Conservation (phyloP, 768 basidiomycete genomes). For the Russula abietina region DNA sequence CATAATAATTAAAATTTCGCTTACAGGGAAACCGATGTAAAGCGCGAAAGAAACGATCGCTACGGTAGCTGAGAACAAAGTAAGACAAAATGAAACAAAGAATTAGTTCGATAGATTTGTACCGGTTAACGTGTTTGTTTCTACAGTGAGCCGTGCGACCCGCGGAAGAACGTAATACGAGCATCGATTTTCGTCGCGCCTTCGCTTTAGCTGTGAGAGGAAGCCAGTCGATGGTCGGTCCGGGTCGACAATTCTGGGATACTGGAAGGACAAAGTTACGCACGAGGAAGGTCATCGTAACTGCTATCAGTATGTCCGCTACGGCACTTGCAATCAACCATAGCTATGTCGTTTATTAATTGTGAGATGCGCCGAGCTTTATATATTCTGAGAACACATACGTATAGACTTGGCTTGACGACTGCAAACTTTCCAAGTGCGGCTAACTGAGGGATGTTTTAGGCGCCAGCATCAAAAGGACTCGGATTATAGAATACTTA, state of each 20-base stretch:
- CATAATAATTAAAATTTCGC: background rate
- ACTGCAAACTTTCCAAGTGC: background rate
- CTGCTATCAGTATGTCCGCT: slow-evolving; percentile 15
- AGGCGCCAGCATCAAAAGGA: background rate
- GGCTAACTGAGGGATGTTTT: background rate
- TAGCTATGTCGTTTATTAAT: background rate
- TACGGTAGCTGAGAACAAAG: slow-evolving; percentile 1
- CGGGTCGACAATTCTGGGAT: background rate
- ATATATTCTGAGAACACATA: background rate
- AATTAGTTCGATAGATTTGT: background rate
- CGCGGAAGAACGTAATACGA: slow-evolving; percentile 22
- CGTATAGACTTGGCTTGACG: slow-evolving; percentile 1
- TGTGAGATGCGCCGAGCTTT: background rate
- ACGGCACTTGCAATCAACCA: slow-evolving; percentile 10
- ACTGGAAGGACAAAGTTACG: background rate
- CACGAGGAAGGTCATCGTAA: slow-evolving; percentile 11
- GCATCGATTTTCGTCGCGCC: background rate
- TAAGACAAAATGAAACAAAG: background rate
- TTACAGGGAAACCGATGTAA: slow-evolving; percentile 7
- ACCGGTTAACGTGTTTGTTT: slow-evolving; percentile 26
- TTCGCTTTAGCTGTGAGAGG: background rate
- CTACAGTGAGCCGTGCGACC: slow-evolving; percentile 27
- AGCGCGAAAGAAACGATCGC: slow-evolving; percentile 10
- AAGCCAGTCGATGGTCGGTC: background rate
- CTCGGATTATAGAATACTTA: background rate